Evolutionary conservation across 108 stramenopile genomes (phyloP).

Genomic region (Nitzschia sp.): DNA sequence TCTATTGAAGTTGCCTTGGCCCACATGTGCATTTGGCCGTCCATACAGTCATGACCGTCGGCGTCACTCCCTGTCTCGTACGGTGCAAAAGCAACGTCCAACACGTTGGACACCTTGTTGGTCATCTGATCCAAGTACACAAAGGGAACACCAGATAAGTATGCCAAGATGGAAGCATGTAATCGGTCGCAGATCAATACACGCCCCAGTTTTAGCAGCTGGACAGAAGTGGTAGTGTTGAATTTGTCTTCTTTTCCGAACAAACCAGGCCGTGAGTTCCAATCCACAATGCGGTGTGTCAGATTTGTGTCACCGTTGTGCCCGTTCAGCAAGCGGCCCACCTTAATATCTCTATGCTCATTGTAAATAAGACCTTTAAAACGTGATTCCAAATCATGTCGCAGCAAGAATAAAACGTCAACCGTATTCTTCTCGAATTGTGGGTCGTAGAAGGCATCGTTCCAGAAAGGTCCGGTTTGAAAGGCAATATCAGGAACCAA

Average conservation of each 20-base stretch:
- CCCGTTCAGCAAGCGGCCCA: neutral
- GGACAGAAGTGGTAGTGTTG: conserved; percentile 24
- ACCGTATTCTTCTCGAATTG: neutral
- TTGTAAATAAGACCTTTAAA: neutral
- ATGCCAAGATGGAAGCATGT: conserved; percentile 35
- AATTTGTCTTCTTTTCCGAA: conserved; percentile 18
- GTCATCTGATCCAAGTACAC: conserved; percentile 33
- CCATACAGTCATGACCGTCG: conserved; percentile 14
- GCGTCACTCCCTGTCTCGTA: neutral
- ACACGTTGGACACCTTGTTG: conserved; percentile 23
- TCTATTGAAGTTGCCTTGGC: conserved; percentile 7
- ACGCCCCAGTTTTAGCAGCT: conserved; percentile 28
- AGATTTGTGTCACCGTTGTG: neutral
- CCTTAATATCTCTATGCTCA: neutral
- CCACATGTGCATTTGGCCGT: conserved; percentile 15
- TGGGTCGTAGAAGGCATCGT: neutral
- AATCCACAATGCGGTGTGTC: conserved; percentile 27
- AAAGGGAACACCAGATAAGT: conserved; percentile 33
- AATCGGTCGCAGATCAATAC: conserved; percentile 38
- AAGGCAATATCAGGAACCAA: conserved; percentile 49
- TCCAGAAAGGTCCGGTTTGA: conserved; percentile 31
- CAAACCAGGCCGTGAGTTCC: conserved; percentile 15
- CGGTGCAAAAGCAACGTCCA: conserved; percentile 21
- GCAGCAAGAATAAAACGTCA: conserved; percentile 37
- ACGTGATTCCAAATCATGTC: conserved; percentile 32